Evolutionary conservation across 192 early-diverging fungal species (phyloP).

Genomic region (Backusella macrospora): DNA sequence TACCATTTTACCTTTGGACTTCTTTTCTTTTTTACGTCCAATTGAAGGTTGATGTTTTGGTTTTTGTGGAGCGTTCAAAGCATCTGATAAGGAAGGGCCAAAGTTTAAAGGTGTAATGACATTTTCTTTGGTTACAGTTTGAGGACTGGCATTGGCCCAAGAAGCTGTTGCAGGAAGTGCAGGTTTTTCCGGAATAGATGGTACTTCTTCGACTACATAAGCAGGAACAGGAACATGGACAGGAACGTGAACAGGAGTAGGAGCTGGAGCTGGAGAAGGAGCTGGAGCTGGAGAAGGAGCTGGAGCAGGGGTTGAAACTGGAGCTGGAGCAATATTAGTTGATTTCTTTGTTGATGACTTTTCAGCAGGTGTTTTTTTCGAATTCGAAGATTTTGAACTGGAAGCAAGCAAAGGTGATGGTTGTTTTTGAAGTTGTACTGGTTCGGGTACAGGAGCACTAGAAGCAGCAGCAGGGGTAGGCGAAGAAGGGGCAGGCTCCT

Average conservation of each 20-base stretch:
- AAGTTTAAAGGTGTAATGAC: conserved; percentile 39
- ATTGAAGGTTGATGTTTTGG: conserved; percentile 36
- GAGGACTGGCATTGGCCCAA: conserved; percentile 51
- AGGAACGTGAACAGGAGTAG: neutral
- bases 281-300: neutral
- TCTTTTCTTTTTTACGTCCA: conserved; percentile 38
- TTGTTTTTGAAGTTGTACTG: neutral
- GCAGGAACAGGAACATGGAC: too few species aligned
- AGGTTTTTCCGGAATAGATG: conserved; percentile 9
- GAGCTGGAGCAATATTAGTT: neutral
- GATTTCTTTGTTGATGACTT: neutral
- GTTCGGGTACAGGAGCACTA: neutral
- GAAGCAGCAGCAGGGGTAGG: neutral
- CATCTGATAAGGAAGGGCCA: conserved; percentile 42
- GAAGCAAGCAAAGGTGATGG: neutral
- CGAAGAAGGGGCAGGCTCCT: neutral
- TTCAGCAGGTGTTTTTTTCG: neutral
- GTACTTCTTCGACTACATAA: neutral
- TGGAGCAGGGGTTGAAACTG: neutral
- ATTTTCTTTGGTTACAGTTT: conserved; percentile 1
- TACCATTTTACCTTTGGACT: conserved; percentile 33
- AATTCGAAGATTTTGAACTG: neutral
- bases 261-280: neutral
- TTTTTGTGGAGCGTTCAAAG: conserved; percentile 42
- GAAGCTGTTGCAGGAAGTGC: conserved; percentile 63